Conservation (phyloP, 129 eudicot genomes). For the Erigeron canadensis region DNA sequence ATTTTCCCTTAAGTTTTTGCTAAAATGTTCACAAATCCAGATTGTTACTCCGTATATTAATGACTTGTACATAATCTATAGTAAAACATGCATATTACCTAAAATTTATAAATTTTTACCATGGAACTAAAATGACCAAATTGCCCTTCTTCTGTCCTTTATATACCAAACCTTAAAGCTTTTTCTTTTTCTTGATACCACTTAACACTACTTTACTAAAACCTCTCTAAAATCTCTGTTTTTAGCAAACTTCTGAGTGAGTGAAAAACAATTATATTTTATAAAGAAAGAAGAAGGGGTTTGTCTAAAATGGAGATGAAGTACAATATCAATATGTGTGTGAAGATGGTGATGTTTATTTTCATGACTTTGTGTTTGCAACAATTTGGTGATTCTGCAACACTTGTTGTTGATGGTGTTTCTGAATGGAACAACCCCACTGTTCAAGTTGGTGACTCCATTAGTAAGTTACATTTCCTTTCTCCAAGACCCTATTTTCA, state of each 20-base stretch:
- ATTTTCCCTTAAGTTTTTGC: no score
- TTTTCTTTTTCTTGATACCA: not conserved
- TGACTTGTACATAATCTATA: no score
- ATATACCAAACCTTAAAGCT: not conserved
- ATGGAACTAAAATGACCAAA: no score
- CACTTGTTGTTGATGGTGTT: constrained; percentile 85
- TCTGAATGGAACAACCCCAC: constrained; percentile 75
- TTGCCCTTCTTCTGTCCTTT: not conserved
- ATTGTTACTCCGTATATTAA: no score
- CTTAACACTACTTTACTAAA: not conserved
- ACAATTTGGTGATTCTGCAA: constrained; percentile 43
- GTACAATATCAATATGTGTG: not conserved
- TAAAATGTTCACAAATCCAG: no score
- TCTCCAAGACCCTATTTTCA: not conserved
- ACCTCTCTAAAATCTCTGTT: constrained; percentile 13
- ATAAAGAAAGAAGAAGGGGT: constrained; percentile 1
- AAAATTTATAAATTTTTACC: no score
- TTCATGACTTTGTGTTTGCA: constrained; percentile 33
- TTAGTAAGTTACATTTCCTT: constrained; percentile 52
- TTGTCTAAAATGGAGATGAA: constrained; percentile 21
- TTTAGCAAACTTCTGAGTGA: constrained; percentile 1
- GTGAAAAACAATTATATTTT: not conserved
- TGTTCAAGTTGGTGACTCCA: constrained; percentile 75
- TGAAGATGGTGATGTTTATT: constrained; percentile 26
- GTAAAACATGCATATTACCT: no score